Evolutionary conservation across 768 basidiomycete genomes (phyloP).

Genomic region (Suillus americanus): DNA sequence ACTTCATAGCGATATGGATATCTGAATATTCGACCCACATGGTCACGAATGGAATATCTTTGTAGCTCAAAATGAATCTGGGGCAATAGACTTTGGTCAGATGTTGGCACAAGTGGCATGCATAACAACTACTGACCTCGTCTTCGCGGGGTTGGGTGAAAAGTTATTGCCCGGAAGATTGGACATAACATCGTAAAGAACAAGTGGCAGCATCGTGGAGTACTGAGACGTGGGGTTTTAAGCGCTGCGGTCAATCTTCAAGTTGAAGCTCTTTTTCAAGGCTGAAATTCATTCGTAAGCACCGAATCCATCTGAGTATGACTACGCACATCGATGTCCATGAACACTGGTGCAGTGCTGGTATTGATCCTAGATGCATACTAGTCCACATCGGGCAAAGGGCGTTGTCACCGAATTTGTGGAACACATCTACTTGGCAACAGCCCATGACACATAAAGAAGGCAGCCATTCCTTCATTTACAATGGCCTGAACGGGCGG

Average conservation of each 20-base stretch:
- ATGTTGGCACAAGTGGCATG: background rate
- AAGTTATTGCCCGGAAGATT: constrained; percentile 29
- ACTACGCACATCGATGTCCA: background rate
- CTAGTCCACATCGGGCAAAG: background rate
- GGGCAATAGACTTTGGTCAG: background rate
- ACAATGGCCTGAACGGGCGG: background rate
- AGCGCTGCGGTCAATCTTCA: background rate
- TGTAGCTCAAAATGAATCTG: constrained; percentile 34
- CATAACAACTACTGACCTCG: constrained; percentile 27
- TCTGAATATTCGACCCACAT: constrained; percentile 37
- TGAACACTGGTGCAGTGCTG: background rate
- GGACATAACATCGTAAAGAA: constrained; percentile 38
- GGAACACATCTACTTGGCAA: background rate
- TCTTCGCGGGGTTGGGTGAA: constrained; percentile 39
- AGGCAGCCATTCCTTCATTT: background rate
- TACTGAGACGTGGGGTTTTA: background rate
- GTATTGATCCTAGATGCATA: background rate
- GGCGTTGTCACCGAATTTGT: background rate
- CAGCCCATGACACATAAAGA: background rate
- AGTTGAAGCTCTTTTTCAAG: background rate
- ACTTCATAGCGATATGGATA: constrained; percentile 25
- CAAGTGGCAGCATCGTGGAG: constrained; percentile 24
- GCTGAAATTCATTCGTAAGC: background rate
- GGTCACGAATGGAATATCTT: constrained; percentile 33
- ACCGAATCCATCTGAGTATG: background rate